phyloP scores from a whole-genome alignment of 345 rosid genomes.

The thale cress (Arabidopsis thaliana) region TAIR10.1 NC_003070.9:6242501-6243000 shows the following conservation, averaged over 20 bases:
- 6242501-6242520: not conserved
- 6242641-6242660: not conserved
- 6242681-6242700: not conserved
- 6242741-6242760: constrained; percentile 14
- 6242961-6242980: not conserved
- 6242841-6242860: not conserved
- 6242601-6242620: not conserved
- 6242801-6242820: constrained; percentile 27
- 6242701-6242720: constrained; percentile 5
- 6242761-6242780: not conserved
- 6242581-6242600: not conserved
- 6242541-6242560: not conserved
- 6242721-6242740: not conserved
- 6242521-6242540: too few species aligned
- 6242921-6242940: not conserved
- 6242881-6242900: not conserved
- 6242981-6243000: not conserved
- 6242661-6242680: constrained; percentile 1
- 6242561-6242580: not conserved
- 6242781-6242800: constrained; percentile 25
- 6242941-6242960: not conserved
- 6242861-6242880: not conserved
- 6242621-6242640: not conserved
- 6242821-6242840: not conserved
- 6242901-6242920: not conserved